These are phyloP conservation scores for Sporothrix variecibatus DNA, from an alignment of 2,329 filamentous ascomycete genomes.

Conservation along the genomic window DNA sequence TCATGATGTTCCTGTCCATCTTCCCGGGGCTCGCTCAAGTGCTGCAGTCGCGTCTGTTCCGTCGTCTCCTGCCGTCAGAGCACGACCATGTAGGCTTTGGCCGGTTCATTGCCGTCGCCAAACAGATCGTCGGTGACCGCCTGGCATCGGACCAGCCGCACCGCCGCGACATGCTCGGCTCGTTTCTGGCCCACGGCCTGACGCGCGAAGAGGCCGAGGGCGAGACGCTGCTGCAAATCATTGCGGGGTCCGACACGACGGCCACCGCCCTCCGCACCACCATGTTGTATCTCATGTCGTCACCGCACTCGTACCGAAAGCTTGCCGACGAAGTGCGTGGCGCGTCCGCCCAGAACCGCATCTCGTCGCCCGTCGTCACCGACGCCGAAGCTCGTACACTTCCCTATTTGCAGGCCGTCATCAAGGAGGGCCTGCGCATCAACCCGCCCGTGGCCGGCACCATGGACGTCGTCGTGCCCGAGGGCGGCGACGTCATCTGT, in stretches of 20 bases:
- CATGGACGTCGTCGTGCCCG: conserved; percentile 39
- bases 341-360: conserved; percentile 34
- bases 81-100: conserved; percentile 45
- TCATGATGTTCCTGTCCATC: conserved; percentile 40
- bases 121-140: conserved; percentile 32
- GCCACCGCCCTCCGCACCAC: conserved; percentile 36
- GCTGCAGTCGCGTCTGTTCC: conserved; percentile 46
- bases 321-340: conserved; percentile 41
- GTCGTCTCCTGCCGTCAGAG: conserved; percentile 45
- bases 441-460: conserved; percentile 46
- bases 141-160: conserved; percentile 30
- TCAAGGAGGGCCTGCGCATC: conserved; percentile 52
- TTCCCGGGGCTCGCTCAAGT: conserved; percentile 46
- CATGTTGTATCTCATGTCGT: conserved; percentile 36
- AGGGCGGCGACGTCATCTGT: conserved; percentile 42
- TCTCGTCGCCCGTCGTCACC: conserved; percentile 38
- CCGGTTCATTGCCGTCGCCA: conserved; percentile 38
- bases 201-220: conserved; percentile 46
- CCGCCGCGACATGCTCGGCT: conserved; percentile 44
- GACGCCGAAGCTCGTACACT: conserved; percentile 44
- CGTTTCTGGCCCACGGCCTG: conserved; percentile 45
- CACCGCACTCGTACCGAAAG: conserved; percentile 32
- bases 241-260: conserved; percentile 38
- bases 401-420: conserved; percentile 52
- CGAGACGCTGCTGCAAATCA: conserved; percentile 45